Base-by-base conservation (phyloP, 345 rosid species). In the Eucalyptus regnans region DNA sequence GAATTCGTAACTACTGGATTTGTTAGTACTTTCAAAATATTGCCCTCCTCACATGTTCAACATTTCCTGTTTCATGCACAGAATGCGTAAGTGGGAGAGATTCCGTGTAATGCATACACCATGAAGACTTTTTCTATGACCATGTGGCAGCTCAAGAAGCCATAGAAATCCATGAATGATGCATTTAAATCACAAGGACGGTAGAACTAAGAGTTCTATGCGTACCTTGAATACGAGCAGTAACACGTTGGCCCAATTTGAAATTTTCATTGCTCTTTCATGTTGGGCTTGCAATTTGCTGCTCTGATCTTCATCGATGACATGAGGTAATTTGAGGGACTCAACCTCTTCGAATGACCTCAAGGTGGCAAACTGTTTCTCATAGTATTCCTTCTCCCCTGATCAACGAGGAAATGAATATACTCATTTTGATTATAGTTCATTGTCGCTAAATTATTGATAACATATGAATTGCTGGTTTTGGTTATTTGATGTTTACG, bases 381-480 rank as follows among this genome's bases (percentile, higher is more conserved):
- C 91, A 83, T 92, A 91, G 92, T 92, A 92, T 58, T 91, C 90
- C 86, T 90, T 92, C 91, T 91, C 94, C 49, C 90, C 94, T 92
- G 81, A 48, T 8, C 56, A n/a, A 23, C 66, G 37, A 49, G 54
- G 41, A 85, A 85, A 85, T 27, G 41, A 85, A 46, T 7, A 49
- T 27, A 22, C 23, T 52, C 83, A 41, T 85, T 46, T 13, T 27
- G 56, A 48, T 85, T 17, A 27, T 14, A 50, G 33, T 46, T 85
- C 54, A 11, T 85, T 31, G 49, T 46, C 3, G 2, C 86, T 46
- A 48, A 84, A 22, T 31, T 66, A 66, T 66, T 8, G 37, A n/a
- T 15, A n/a, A 64, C 20, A 3, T 31, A 66, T 8, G 43, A 31
- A 66, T 31, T 8, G 80, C 37, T 31, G 43, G 43, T 68, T 68